Conservation (phyloP, 805 yeast species). For the Debaryomyces hansenii region DNA sequence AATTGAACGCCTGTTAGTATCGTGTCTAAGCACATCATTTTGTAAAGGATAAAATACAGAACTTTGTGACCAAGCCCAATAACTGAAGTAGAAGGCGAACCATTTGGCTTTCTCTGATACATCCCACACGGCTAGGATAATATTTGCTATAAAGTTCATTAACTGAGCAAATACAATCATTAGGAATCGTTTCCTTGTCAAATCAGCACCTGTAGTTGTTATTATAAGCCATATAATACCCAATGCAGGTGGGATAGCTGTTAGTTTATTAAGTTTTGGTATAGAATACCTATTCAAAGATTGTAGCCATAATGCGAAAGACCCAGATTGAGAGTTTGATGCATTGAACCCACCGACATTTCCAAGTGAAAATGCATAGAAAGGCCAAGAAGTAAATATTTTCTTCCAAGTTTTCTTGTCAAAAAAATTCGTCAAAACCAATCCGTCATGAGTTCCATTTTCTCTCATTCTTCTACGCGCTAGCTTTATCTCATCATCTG, state of each 20-base stretch:
- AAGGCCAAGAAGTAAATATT: conserved; percentile 57
- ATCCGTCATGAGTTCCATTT: conserved; percentile 22
- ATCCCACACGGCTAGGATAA: conserved; percentile 58
- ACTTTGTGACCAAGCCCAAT: conserved; percentile 63
- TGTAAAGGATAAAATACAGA: conserved; percentile 61
- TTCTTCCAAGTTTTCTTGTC: conserved; percentile 50
- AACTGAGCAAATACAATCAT: conserved; percentile 54
- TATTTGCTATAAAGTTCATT: conserved; percentile 55
- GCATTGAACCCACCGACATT: conserved; percentile 65
- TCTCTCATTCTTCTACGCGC: conserved; percentile 27
- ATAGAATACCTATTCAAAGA: conserved; percentile 24
- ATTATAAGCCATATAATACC: conserved; percentile 40
- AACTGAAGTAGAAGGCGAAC: conserved; percentile 61
- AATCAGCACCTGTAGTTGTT: conserved; percentile 38
- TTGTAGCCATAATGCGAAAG: conserved; percentile 56
- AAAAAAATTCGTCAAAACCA: conserved; percentile 34
- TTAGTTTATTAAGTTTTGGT: conserved; percentile 36
- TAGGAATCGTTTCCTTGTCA: conserved; percentile 51
- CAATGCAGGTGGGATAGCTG: conserved; percentile 48
- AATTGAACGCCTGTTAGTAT: conserved; percentile 55
- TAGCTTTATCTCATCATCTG: conserved; percentile 36
- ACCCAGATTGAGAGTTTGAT: conserved; percentile 47
- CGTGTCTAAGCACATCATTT: conserved; percentile 57
- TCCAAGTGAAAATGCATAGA: conserved; percentile 55
- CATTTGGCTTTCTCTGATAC: conserved; percentile 59